A percentile compares a stretch with the other conserved stretches of the same genome.
Evolutionary conservation across 139 green algal genomes (phyloP).

Genomic region (Chara braunii): DNA sequence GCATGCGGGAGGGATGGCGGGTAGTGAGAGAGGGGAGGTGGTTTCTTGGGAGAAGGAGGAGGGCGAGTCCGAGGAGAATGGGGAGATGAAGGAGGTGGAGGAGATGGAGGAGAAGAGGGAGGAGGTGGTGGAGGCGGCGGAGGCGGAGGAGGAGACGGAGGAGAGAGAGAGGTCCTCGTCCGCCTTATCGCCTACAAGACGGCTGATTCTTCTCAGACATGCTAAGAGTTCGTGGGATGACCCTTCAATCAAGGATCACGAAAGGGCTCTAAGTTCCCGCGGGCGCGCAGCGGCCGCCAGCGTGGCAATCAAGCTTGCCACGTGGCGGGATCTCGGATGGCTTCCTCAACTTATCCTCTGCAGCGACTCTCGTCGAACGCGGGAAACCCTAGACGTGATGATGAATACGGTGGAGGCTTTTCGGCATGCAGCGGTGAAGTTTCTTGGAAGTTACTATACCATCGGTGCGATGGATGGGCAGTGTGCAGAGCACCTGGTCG

Average conservation of each 20-base stretch:
- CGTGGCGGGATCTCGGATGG: conserved; percentile 59
- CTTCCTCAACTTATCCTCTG: conserved; percentile 60
- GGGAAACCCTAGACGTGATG: conserved; percentile 75
- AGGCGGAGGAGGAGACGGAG: too few species aligned
- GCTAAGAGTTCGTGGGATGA: conserved; percentile 56
- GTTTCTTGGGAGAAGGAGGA: too few species aligned
- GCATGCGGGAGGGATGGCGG: too few species aligned
- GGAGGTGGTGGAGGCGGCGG: too few species aligned
- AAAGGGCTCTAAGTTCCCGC: conserved; percentile 47
- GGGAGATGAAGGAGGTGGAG: too few species aligned
- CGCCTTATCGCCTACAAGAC: too few species aligned
- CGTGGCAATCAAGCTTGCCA: conserved; percentile 26
- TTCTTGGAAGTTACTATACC: conserved; percentile 72
- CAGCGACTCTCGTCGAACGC: conserved; percentile 60
- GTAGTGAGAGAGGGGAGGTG: too few species aligned
- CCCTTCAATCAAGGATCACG: conserved; percentile 49
- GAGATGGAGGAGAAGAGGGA: too few species aligned
- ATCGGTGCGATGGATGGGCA: conserved; percentile 71
- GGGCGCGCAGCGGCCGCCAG: conserved; percentile 35
- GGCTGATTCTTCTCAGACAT: conserved; percentile 69
- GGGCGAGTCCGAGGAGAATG: too few species aligned
- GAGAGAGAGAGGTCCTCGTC: too few species aligned
- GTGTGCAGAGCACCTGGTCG: conserved; percentile 53
- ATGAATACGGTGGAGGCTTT: conserved; percentile 35
- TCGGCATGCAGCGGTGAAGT: conserved; percentile 49